Evolutionary conservation across 1,139 yeast species (phyloP).

Genomic region (Hyphopichia khmerensis): DNA sequence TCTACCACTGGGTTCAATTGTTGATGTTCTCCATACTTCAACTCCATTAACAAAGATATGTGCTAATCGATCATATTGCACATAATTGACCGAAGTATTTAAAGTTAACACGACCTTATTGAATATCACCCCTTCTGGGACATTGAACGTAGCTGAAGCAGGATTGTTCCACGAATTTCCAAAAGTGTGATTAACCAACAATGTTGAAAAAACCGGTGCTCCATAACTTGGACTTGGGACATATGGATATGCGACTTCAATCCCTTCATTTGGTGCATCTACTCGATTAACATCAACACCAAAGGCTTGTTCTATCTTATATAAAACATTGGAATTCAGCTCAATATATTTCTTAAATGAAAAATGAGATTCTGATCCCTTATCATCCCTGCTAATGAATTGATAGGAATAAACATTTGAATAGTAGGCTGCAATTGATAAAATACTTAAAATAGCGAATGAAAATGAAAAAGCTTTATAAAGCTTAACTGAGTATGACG

Average conservation of each 20-base stretch:
- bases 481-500: no score
- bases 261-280: conserved; percentile 1
- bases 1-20: conserved; percentile 58
- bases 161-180: conserved; percentile 64
- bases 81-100: conserved; percentile 51
- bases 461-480: no score
- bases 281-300: neutral
- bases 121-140: conserved; percentile 33
- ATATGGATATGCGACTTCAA: conserved; percentile 7
- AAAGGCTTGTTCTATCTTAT: neutral
- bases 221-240: conserved; percentile 29
- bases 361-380: neutral
- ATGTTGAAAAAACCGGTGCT: conserved; percentile 39
- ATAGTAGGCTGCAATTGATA: neutral
- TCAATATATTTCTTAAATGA: neutral
- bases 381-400: neutral
- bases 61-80: conserved; percentile 66
- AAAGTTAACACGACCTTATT: conserved; percentile 54
- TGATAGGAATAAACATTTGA: neutral
- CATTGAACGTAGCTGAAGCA: conserved; percentile 34
- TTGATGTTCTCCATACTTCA: conserved; percentile 71
- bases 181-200: conserved; percentile 46
- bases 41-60: conserved; percentile 56
- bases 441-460: no score
- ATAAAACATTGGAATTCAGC: neutral